Conservation (phyloP, 2,329 filamentous ascomycete species). For the Fusarium sp. region DNA sequence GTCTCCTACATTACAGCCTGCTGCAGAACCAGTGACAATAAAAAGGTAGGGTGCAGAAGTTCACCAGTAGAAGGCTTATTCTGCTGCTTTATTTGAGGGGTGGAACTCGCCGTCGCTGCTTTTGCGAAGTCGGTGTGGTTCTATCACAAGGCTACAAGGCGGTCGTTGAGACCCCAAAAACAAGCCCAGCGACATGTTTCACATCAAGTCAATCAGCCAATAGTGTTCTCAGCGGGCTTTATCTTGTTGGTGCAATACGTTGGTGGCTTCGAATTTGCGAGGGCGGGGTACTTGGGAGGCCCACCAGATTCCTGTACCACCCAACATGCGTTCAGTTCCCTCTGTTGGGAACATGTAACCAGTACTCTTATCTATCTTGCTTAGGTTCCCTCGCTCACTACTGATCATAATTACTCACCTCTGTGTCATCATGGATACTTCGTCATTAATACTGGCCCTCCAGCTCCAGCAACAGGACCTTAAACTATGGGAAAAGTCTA, state of each 20-base stretch:
- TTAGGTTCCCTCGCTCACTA: background rate
- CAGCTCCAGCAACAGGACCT: slow-evolving; percentile 24
- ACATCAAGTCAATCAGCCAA: background rate
- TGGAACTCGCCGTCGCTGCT: background rate
- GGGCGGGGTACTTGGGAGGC: background rate
- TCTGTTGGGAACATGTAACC: background rate
- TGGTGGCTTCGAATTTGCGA: background rate
- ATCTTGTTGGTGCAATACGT: background rate
- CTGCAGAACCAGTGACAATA: too few relatives aligned
- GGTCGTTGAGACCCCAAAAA: background rate
- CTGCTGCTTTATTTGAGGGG: background rate
- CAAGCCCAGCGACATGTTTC: background rate
- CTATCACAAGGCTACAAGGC: background rate
- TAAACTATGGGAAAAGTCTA: background rate
- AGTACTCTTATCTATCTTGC: too few relatives aligned
- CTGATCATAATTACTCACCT: rapidly evolving
- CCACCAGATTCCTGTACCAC: background rate
- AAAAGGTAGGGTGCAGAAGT: background rate
- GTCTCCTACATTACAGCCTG: too few relatives aligned
- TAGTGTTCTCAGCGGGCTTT: background rate
- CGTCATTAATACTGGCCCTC: slow-evolving; percentile 4
- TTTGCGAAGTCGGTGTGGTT: too few relatives aligned
- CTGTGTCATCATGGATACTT: background rate
- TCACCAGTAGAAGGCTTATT: background rate
- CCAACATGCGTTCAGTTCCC: background rate